A percentile compares a stretch with the other conserved stretches of the same genome.
Evolutionary conservation across 1,284 basidiomycete species (phyloP).

Genomic region (Omphalotus olearius): DNA sequence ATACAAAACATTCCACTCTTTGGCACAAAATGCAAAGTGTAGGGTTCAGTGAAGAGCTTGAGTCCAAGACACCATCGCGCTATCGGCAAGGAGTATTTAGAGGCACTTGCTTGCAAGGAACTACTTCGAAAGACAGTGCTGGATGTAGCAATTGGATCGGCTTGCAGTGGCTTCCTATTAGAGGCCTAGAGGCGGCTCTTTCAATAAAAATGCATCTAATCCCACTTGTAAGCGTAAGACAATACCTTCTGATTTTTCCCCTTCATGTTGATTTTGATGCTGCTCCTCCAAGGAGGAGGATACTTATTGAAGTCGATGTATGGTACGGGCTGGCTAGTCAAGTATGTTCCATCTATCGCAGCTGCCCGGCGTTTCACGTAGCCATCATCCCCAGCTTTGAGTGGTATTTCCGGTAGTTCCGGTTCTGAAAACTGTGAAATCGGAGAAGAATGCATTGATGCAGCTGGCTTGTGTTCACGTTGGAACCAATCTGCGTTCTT

Average conservation of each 20-base stretch:
- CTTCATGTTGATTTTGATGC: constrained; percentile 5
- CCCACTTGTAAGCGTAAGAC: too few relatives aligned
- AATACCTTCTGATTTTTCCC: neutral
- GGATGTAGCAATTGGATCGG: constrained; percentile 9
- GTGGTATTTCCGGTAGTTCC: neutral
- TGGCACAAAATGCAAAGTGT: constrained; percentile 5
- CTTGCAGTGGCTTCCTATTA: too few relatives aligned
- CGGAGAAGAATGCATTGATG: neutral
- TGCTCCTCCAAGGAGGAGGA: neutral
- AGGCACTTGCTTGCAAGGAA: too few relatives aligned
- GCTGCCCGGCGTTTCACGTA: neutral
- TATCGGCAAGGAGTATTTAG: constrained; percentile 12
- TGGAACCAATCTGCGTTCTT: neutral
- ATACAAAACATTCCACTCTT: neutral
- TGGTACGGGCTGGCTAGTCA: neutral
- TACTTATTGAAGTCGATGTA: constrained; percentile 1
- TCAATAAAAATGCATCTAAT: too few relatives aligned
- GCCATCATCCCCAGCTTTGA: neutral
- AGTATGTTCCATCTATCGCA: neutral
- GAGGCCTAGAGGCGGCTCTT: too few relatives aligned
- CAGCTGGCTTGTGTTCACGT: neutral
- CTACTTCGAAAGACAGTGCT: too few relatives aligned
- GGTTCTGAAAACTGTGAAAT: constrained; percentile 4
- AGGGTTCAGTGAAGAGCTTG: constrained; percentile 13
- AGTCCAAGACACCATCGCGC: constrained; percentile 17